phyloP scores from a whole-genome alignment of 78 protist species.

The Speleostelium caveatum region DNA sequence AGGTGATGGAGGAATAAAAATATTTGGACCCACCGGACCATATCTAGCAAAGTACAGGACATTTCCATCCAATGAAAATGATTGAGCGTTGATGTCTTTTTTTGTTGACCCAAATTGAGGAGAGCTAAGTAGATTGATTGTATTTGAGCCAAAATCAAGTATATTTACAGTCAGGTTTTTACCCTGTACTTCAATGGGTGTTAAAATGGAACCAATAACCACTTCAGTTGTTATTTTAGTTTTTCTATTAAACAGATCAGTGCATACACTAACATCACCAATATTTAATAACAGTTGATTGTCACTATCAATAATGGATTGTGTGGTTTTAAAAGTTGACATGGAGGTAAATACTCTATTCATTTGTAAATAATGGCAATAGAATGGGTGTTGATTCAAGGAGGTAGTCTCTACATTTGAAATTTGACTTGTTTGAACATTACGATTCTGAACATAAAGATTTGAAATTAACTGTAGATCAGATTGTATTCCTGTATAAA shows the following conservation, averaged over 20 bases:
- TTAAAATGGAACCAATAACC: too few species aligned
- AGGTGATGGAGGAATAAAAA: neutral
- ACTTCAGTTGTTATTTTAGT: neutral
- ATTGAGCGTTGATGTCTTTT: neutral
- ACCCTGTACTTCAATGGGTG: neutral
- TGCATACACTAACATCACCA: neutral
- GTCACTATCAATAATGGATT: too few species aligned
- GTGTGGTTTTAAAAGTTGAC: neutral
- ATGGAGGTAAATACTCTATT: too few species aligned
- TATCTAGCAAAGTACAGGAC: neutral
- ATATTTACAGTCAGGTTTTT: neutral
- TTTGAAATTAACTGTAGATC: too few species aligned
- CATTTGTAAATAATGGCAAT: neutral
- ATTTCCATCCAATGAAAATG: neutral
- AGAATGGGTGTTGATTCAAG: too few species aligned
- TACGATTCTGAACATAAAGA: too few species aligned
- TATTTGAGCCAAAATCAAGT: too few species aligned
- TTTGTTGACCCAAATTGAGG: too few species aligned
- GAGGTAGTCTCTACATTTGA: too few species aligned
- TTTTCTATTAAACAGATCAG: neutral
- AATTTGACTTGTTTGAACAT: too few species aligned
- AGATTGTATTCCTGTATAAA: neutral
- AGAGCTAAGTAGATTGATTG: neutral
- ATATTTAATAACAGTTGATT: neutral
- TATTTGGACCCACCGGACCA: neutral